A percentile compares a stretch with the other conserved stretches of the same genome.
phyloP scores from a whole-genome alignment of 495 filamentous ascomycete species.

The Penicillium cinerascens region DNA sequence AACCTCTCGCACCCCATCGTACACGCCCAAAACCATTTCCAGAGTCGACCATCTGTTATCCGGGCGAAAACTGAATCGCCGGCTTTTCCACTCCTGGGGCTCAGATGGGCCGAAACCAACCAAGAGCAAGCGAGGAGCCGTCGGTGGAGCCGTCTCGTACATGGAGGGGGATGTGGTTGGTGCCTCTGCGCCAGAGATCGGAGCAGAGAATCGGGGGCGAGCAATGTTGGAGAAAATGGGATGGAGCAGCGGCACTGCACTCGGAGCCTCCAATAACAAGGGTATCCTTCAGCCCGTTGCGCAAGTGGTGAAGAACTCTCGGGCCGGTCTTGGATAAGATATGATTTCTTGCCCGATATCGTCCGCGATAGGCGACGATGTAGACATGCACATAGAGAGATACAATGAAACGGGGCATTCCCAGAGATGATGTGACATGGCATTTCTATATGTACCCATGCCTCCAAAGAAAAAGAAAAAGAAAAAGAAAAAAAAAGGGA shows the following conservation, averaged over 20 bases:
- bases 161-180: constrained; percentile 91
- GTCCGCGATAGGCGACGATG: no score
- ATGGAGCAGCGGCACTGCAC: constrained; percentile 81
- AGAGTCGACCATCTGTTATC: constrained; percentile 35
- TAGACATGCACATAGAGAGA: neutral
- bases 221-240: constrained; percentile 97
- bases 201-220: constrained; percentile 75
- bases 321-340: constrained; percentile 72
- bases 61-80: constrained; percentile 31
- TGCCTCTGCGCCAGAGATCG: constrained; percentile 77
- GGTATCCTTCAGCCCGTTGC: constrained; percentile 82
- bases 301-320: constrained; percentile 83
- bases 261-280: constrained; percentile 81
- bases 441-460: neutral
- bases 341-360: neutral
- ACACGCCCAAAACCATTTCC: constrained; percentile 44
- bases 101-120: constrained; percentile 15
- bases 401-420: neutral
- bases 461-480: neutral
- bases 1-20: constrained; percentile 57
- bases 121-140: constrained; percentile 38
- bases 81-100: constrained; percentile 30
- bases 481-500: no score
- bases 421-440: neutral
- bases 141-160: constrained; percentile 52